Base-by-base conservation (phyloP, 2,329 filamentous ascomycete genomes). In the Zasmidium angulare region DNA sequence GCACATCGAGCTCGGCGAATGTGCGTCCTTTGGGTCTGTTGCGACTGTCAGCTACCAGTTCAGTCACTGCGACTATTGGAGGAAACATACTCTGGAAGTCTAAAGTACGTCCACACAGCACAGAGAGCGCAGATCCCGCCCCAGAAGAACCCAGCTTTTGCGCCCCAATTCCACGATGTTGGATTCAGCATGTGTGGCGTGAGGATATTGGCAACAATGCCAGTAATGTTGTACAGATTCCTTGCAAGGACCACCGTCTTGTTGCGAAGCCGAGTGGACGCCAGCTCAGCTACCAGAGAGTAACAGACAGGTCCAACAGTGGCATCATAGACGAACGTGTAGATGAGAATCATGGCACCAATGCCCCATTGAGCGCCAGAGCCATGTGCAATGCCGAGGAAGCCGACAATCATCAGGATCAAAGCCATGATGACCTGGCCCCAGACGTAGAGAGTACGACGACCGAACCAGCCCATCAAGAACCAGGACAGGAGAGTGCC, bases 1-100 rank as follows among this genome's bases (percentile, higher is more conserved):
- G 70, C 11, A 81, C 71, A 53, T 86, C 83, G 1, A 86, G 75
- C 71, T 86, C 84, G 40, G 79, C 81, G 53, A 82, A 81, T 0
- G 81, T 82, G 40, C 81, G 58, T 14, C 58, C 57, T 31, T 65
- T 64, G 9, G 65, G 58, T 58, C 54, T 56, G 23, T n/a, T 26
- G 47, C 19, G 12, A 9, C 19, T n/a, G 10, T 24, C 49, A 10
- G 49, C 46, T 49, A 50, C 40, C 17, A 17, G 22, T 22, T 14
- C 1, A 14, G 43, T 2, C 17, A 50, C 21, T 23, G 22, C 11
- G 6, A 29, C 4, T 29, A 29, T 11, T 29, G 26, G 6, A 29
- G 26, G n/a, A 29, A 40, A 56, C 54, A 46, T 56, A 50, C 66
- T 79, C 78, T 0, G 78, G 78, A 1, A 79, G 63, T 17, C 78